These are phyloP conservation scores for Vanilla planifolia DNA, from an alignment of 106 monocot species.

Conservation along the genomic window DNA sequence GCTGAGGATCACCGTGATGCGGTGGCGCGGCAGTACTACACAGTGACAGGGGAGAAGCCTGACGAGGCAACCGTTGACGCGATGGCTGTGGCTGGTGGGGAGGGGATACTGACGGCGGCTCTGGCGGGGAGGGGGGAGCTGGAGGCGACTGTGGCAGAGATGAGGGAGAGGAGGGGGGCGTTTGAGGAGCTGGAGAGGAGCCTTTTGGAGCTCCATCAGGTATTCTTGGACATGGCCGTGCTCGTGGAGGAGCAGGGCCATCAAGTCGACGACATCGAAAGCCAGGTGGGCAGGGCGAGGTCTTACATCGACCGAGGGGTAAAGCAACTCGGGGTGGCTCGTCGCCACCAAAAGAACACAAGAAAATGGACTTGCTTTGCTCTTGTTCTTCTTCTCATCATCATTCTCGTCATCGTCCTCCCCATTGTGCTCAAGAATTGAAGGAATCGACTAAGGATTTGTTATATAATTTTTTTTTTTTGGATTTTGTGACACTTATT, in stretches of 20 bases:
- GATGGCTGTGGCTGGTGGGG: slow-evolving; percentile 24
- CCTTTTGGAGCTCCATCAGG: slow-evolving; percentile 16
- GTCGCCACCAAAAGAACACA: slow-evolving; percentile 10
- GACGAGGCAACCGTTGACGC: slow-evolving; percentile 42
- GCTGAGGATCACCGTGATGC: slow-evolving; percentile 29
- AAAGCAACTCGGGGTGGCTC: slow-evolving; percentile 12
- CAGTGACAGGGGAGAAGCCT: slow-evolving; percentile 36
- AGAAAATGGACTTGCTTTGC: slow-evolving; percentile 18
- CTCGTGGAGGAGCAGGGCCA: slow-evolving; percentile 42
- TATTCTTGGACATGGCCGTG: slow-evolving; percentile 25
- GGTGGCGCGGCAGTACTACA: slow-evolving; percentile 36
- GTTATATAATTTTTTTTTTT: no score
- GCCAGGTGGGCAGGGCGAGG: slow-evolving; percentile 28
- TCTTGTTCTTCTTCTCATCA: slow-evolving; percentile 4
- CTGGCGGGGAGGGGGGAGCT: slow-evolving; percentile 37
- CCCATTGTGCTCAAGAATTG: slow-evolving; percentile 13
- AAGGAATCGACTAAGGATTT: no score
- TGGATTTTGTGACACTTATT: no score
- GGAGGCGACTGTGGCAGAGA: slow-evolving; percentile 44
- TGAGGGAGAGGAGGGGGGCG: slow-evolving; percentile 41
- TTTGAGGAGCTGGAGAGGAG: slow-evolving; percentile 38
- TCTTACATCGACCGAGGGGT: slow-evolving; percentile 31
- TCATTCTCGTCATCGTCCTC: slow-evolving; percentile 13
- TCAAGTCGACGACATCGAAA: slow-evolving; percentile 48
- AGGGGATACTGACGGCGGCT: slow-evolving; percentile 31